Base-by-base conservation (phyloP, 805 yeast species). In the Citeromyces matritensis region DNA sequence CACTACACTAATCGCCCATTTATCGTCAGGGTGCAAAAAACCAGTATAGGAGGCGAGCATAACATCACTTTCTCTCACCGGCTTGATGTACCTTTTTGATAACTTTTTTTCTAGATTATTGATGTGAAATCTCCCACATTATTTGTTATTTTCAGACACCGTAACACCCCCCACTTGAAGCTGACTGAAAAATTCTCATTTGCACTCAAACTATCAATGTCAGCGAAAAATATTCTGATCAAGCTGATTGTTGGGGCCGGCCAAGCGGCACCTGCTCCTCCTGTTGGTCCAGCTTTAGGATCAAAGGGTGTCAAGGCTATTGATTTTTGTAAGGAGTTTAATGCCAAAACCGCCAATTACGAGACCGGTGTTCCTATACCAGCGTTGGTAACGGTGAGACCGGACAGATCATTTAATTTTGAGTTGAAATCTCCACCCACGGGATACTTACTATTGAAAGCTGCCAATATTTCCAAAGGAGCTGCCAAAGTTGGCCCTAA, bases 251-350 rank as follows among this genome's bases (percentile, higher is more conserved):
- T 88, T 4, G 95, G 88, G 6, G 97, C 98, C 4, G 97, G 97
- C 4, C 82, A 85, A 52, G 98, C 98, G 1, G 91, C 96, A 2
- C 97, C 98, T 27, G 78, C 95, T 2, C 98, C 98, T 19, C 98
- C 98, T 5, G 97, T 91, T 19, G 98, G 98, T 41, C 98, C 98
- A 29, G 98, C 97, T 0, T 63, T 91, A 31, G 98, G 98, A 42
- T 88, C 97, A 37, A 88, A 88, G 54, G 98, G 98, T 63, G 94
- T 91, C 30, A 91, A 91, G 52, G 97, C 97, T 39, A 91, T 91
- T 47, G 98, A 91, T 55, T 91, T 91, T 48, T 88, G 97, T 60
- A 91, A 91, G 55, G 97, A 91, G 51, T 91, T 91, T 64, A 91
- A 91, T 52, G 98, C 98, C 15, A 75, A 95, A 53, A 85, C 97